Base-by-base conservation (phyloP, 1,139 yeast genomes). In the Magnusiomyces clavatus region DNA sequence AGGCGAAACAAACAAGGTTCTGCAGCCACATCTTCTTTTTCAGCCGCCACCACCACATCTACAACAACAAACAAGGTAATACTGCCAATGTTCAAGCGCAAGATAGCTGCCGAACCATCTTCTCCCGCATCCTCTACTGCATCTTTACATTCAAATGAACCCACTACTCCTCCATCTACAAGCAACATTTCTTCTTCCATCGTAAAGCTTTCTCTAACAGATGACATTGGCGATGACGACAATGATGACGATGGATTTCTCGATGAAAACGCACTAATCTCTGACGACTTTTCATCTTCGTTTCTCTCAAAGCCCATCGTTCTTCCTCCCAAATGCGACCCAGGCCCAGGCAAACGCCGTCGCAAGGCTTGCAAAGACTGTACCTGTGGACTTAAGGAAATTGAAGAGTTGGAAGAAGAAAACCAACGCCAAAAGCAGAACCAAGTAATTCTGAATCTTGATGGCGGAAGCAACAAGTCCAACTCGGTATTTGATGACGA, bases 311-410 rank as follows among this genome's bases (percentile, higher is more conserved):
- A 70, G 2, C 68, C 74, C 54, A 69, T 74, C 46, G 69, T 70
- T 50, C 65, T 69, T 57, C 71, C 78, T 49, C 68, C 68, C 57
- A 65, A 66, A 53, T 72, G 75, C 59, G 69, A 64, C 51, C 69
- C 75, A 17, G 66, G 69, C 34, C 65, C 69, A 10, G 90, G 92
- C 16, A 57, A 63, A 61, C 74, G 70, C 61, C 82, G 79, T 60
- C 72, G 77, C 61, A 73, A 66, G 65, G 74, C 98, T 0, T 94
- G 99, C 73, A 92, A 89, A 70, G 97, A 92, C 69, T 94, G 98
- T 69, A 85, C 97, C 0, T 94, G 99, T 74, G 98, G 98, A 6
- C 76, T 92, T 58, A 88, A 84, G 61, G 98, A 92, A 67, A 69
- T 77, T 43, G 77, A 75, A 58, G 74, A 71, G 52, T 71, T 69